Conservation (phyloP, 495 filamentous ascomycete genomes). For the Xylaria curta region DNA sequence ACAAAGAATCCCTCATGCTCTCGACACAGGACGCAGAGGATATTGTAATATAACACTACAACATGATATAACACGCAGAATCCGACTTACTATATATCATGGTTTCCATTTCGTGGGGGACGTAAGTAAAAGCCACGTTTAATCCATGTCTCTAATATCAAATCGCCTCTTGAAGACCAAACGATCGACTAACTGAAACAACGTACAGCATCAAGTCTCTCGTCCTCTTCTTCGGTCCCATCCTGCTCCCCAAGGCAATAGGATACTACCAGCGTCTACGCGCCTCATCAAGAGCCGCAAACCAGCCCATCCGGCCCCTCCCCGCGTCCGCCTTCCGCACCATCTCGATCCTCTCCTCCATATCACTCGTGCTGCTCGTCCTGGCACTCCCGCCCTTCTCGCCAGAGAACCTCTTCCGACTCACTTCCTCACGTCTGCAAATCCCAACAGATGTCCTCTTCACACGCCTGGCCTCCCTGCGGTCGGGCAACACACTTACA, state of each 20-base stretch:
- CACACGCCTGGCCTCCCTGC: conserved; percentile 70
- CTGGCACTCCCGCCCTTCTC: conserved; percentile 71
- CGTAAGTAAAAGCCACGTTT: conserved; percentile 43
- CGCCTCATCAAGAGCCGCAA: conserved; percentile 49
- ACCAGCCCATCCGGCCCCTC: conserved; percentile 65
- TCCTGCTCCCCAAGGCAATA: conserved; percentile 76
- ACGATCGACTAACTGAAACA: conserved; percentile 10
- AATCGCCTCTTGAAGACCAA: not conserved
- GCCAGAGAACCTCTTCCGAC: conserved; percentile 80
- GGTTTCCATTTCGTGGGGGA: conserved; percentile 54
- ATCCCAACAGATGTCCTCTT: conserved; percentile 87
- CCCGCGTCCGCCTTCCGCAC: conserved; percentile 58
- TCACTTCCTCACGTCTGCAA: conserved; percentile 81
- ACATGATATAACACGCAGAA: conserved; percentile 29
- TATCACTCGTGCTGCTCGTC: conserved; percentile 62
- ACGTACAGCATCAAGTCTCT: conserved; percentile 72
- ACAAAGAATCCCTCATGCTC: conserved; percentile 7
- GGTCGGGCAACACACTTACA: conserved; percentile 62
- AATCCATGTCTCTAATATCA: not conserved
- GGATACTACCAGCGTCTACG: conserved; percentile 70
- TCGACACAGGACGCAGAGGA: not conserved
- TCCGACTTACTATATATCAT: conserved; percentile 38
- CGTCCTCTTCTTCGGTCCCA: conserved; percentile 84
- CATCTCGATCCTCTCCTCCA: conserved; percentile 66
- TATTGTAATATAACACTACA: not conserved